Conservation (phyloP, 306 rosid species). For the Cicer yamashitae region DNA sequence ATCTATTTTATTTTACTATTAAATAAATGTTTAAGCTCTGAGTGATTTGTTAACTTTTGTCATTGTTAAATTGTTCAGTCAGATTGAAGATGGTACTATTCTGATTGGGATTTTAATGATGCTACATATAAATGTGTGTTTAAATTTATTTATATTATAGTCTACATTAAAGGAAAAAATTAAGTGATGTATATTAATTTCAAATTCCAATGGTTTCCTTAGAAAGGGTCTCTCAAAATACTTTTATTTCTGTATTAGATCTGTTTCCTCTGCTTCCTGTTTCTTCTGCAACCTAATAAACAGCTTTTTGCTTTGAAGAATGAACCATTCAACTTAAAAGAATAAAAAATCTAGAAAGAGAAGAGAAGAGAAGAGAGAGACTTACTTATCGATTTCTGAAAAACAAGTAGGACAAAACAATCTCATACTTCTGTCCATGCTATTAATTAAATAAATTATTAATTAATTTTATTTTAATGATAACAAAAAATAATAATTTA, state of each 20-base stretch:
- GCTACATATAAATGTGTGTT: conserved; percentile 19
- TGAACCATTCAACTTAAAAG: conserved; percentile 67
- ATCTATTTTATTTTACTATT: neutral
- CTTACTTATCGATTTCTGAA: conserved; percentile 69
- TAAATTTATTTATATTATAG: conserved; percentile 27
- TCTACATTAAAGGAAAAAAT: conserved; percentile 53
- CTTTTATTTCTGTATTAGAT: conserved; percentile 79
- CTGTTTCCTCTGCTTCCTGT: conserved; percentile 71
- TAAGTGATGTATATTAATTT: conserved; percentile 42
- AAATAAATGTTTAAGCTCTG: conserved; percentile 1
- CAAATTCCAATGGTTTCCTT: conserved; percentile 75
- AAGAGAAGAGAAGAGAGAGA: conserved; percentile 38
- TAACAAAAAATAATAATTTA: no score
- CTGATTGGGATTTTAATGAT: conserved; percentile 41
- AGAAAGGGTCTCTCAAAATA: conserved; percentile 54
- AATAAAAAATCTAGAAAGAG: conserved; percentile 39
- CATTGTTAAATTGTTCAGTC: conserved; percentile 19
- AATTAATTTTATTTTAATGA: no score
- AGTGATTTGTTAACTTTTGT: neutral
- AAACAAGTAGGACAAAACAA: conserved; percentile 78
- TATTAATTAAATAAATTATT: neutral
- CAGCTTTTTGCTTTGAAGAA: conserved; percentile 91
- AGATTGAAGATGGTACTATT: conserved; percentile 44
- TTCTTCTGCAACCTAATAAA: conserved; percentile 76
- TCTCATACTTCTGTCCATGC: conserved; percentile 45